These are phyloP conservation scores for Phaeosphaeriaceae sp. DNA, from an alignment of 2,329 filamentous ascomycete species.

Conservation along the genomic window DNA sequence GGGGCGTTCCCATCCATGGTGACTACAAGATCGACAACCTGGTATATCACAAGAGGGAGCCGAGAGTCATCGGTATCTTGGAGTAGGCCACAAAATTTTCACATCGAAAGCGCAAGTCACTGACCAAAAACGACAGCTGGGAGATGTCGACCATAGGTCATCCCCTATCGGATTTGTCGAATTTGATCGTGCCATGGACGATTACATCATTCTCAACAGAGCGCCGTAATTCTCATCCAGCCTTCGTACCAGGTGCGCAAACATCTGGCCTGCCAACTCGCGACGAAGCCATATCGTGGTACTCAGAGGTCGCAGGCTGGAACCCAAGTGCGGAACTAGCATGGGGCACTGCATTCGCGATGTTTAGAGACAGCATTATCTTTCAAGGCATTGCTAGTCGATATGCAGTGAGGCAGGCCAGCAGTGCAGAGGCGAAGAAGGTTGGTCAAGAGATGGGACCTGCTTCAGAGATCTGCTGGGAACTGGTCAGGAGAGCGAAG, in stretches of 20 bases:
- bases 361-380: conserved; percentile 66
- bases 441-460: conserved; percentile 74
- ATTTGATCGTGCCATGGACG: conserved; percentile 65
- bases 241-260: conserved; percentile 66
- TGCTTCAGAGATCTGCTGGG: conserved; percentile 81
- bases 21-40: conserved; percentile 82
- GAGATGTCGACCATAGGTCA: conserved; percentile 98
- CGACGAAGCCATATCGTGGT: conserved; percentile 69
- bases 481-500: conserved; percentile 65
- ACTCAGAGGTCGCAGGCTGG: conserved; percentile 73
- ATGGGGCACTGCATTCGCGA: conserved; percentile 70
- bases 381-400: conserved; percentile 91
- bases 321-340: conserved; percentile 67
- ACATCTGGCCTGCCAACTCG: conserved; percentile 71
- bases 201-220: conserved; percentile 48
- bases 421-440: conserved; percentile 78
- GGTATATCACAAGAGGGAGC: conserved; percentile 82
- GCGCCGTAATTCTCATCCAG: conserved; percentile 50
- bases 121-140: conserved; percentile 47
- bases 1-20: conserved; percentile 83
- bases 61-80: conserved; percentile 87
- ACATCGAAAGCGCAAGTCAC: neutral
- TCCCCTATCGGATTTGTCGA: conserved; percentile 86
- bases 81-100: conserved; percentile 58
- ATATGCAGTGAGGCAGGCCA: conserved; percentile 84